Evolutionary conservation across 805 yeast species (phyloP).

Genomic region (Torulaspora indica): DNA sequence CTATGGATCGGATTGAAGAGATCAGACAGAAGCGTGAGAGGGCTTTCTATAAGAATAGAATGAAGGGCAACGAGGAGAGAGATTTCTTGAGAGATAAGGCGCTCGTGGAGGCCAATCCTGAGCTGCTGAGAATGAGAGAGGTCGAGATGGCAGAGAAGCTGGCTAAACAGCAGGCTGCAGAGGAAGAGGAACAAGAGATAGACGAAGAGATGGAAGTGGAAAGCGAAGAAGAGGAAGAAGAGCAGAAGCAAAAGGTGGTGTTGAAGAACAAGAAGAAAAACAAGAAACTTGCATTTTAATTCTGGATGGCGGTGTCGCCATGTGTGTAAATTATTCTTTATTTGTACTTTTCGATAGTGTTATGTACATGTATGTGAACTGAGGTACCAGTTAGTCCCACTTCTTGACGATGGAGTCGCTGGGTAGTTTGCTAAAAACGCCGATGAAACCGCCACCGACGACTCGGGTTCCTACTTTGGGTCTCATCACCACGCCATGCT

Average conservation of each 20-base stretch:
- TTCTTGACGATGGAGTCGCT: slow-evolving; percentile 11
- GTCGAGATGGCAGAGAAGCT: slow-evolving; percentile 78
- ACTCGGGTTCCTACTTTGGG: slow-evolving; percentile 47
- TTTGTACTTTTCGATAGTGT: not conserved
- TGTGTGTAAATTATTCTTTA: slow-evolving; percentile 10
- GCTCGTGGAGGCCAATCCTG: slow-evolving; percentile 84
- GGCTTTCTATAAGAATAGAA: slow-evolving; percentile 98
- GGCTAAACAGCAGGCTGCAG: slow-evolving; percentile 64
- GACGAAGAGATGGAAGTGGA: slow-evolving; percentile 45
- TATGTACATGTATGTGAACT: slow-evolving; percentile 9
- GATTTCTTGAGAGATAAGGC: slow-evolving; percentile 81
- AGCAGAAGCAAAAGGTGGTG: slow-evolving; percentile 57
- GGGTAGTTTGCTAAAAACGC: slow-evolving; percentile 38
- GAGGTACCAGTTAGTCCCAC: slow-evolving; percentile 7
- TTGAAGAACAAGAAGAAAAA: slow-evolving; percentile 45
- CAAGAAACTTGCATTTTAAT: slow-evolving; percentile 39
- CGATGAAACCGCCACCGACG: slow-evolving; percentile 51
- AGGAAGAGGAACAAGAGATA: slow-evolving; percentile 44
- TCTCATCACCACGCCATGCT: slow-evolving; percentile 43
- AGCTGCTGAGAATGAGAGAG: slow-evolving; percentile 84
- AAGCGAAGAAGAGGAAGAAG: slow-evolving; percentile 46
- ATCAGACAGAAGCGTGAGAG: slow-evolving; percentile 94
- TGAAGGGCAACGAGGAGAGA: slow-evolving; percentile 93
- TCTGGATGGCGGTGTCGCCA: not conserved
- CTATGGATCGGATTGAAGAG: slow-evolving; percentile 94